Percentiles rank a stretch among this genome's conserved stretches.
Evolutionary conservation across 2,329 filamentous ascomycete genomes (phyloP).

Genomic region (Aspergillus sp.): DNA sequence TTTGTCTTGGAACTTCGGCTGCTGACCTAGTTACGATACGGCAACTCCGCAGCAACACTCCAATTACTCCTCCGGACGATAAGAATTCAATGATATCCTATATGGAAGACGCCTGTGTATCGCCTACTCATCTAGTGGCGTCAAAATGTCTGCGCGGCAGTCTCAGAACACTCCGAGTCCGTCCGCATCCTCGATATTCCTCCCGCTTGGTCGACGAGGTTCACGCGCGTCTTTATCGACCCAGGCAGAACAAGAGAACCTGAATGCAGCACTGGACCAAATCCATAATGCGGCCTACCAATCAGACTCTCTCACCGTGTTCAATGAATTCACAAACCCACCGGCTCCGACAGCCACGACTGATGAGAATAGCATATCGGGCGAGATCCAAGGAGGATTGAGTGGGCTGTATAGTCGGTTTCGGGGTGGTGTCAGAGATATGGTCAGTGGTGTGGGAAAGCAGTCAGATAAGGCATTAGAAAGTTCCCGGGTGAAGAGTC

Average conservation of each 20-base stretch:
- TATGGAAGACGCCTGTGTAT: no score
- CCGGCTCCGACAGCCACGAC: slow-evolving; percentile 56
- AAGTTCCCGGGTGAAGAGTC: slow-evolving; percentile 17
- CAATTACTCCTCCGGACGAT: slow-evolving; percentile 9
- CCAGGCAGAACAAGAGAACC: slow-evolving; percentile 63
- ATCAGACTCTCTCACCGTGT: slow-evolving; percentile 77
- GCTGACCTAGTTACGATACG: slow-evolving; percentile 5
- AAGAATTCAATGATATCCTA: not conserved
- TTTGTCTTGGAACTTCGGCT: slow-evolving; percentile 7
- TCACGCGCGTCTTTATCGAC: slow-evolving; percentile 47
- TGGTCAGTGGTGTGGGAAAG: slow-evolving; percentile 30
- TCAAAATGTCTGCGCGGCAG: slow-evolving; percentile 30
- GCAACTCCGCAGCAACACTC: slow-evolving; percentile 11
- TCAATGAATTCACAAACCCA: slow-evolving; percentile 73
- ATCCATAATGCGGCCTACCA: slow-evolving; percentile 87
- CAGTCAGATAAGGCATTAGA: slow-evolving; percentile 24
- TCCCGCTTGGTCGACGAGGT: slow-evolving; percentile 40
- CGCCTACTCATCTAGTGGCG: not conserved
- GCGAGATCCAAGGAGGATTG: slow-evolving; percentile 76
- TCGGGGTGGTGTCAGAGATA: slow-evolving; percentile 60
- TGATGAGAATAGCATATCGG: slow-evolving; percentile 64
- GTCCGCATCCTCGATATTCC: slow-evolving; percentile 38
- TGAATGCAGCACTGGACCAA: slow-evolving; percentile 71
- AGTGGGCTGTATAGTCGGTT: slow-evolving; percentile 85
- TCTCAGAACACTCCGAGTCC: slow-evolving; percentile 36